These are phyloP conservation scores for Kurtzmaniella natalensis DNA, from an alignment of 1,139 yeast species.

Conservation along the genomic window DNA sequence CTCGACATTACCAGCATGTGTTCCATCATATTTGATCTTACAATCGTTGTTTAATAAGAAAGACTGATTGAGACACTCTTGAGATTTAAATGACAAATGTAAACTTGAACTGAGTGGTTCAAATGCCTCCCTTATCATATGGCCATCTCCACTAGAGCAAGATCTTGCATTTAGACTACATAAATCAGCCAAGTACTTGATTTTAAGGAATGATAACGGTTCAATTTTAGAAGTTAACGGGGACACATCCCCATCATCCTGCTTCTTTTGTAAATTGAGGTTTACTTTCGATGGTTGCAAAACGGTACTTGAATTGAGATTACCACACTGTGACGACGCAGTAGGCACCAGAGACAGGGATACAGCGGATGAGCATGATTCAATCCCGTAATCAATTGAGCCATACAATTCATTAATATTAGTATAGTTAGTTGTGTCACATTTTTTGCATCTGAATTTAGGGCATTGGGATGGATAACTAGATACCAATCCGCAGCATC, in stretches of 20 bases:
- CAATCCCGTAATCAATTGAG: too few relatives aligned
- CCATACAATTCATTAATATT: neutral
- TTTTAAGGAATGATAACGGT: neutral
- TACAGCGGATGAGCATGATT: too few relatives aligned
- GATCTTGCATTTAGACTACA: slow-evolving; percentile 16
- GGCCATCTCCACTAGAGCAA: neutral
- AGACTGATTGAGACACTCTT: slow-evolving; percentile 42
- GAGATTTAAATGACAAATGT: slow-evolving; percentile 36
- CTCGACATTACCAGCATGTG: slow-evolving; percentile 6
- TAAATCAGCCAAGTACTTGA: neutral
- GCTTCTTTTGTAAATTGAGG: too few relatives aligned
- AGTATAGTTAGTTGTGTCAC: slow-evolving; percentile 43
- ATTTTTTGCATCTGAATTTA: slow-evolving; percentile 55
- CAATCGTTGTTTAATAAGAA: slow-evolving; percentile 31
- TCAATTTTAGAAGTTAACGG: too few relatives aligned
- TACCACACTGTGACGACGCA: too few relatives aligned
- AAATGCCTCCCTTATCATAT: slow-evolving; percentile 22
- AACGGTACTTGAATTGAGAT: too few relatives aligned
- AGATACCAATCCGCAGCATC: slow-evolving; percentile 61
- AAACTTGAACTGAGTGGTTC: slow-evolving; percentile 48
- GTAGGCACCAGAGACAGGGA: too few relatives aligned
- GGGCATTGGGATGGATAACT: slow-evolving; percentile 41
- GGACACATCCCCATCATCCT: too few relatives aligned
- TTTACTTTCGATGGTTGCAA: too few relatives aligned
- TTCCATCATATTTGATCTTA: too few relatives aligned